Evolutionary conservation across 2,329 filamentous ascomycete species (phyloP), one percentile per base, ranked within the genome.

Genomic region (Botrytis galanthina): DNA sequence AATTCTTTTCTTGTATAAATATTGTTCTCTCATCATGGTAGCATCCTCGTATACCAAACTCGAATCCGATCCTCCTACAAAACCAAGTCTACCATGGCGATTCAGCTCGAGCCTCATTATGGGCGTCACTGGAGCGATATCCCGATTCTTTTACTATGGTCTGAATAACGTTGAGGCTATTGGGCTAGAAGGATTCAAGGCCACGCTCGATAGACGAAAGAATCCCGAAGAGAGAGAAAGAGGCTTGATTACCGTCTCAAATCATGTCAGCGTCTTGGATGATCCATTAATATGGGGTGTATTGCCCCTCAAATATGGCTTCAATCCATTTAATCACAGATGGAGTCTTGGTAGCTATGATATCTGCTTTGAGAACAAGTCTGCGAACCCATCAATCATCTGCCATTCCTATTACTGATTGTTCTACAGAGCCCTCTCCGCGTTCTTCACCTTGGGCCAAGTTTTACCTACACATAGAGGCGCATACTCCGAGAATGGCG

Each of bases 241-340:
- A 78, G 96, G 95, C 29, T 86, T 98, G 75, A 86, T 98, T 75
- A 98, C 95, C 76, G 94, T 96, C 51, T 95, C 92, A 67, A 97
- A 97, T 82, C 94, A 97, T 84, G 88, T 94, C 77, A 94, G 92
- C 82, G 91, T 97, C 74, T 84, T 98, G 78, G 96, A 99, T 83
- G 96, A 99, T 84, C 96, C 96, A 39, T 84, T 98, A 74, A 90
- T 98, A 78, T 99, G 95, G 95, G 96, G 95, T 29, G 89, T 94
- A 51, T 84, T 99, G 6, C 96, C 96, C 1, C 82, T 93, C 63
- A 87, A 88, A 68, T 93, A 96, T 80, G 85, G 89, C 76, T 90
- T 92, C 79, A 89, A 91, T 74, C 89, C 92, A 32, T 86, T 87
- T 73, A 96, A 95, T 80, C 87, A 94, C 79, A 90, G 96, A 81